Base-by-base conservation (phyloP, 2,329 filamentous ascomycete genomes). In the Sarocladium oryzae region DNA sequence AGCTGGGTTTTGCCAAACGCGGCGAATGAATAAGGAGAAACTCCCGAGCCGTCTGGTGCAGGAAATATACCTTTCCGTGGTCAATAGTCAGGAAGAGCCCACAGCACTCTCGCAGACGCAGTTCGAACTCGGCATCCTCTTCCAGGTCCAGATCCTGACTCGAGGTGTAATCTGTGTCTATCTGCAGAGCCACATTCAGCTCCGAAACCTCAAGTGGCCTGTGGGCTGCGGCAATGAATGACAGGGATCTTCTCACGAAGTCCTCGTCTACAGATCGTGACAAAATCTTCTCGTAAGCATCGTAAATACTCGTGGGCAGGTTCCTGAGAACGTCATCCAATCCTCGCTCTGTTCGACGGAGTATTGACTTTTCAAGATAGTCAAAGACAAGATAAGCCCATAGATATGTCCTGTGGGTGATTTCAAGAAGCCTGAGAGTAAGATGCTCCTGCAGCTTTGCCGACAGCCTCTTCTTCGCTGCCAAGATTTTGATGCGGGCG, bases 31-130 rank as follows among this genome's bases (percentile, higher is more conserved):
- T 18, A 8, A 40, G n/a, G 18, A 66, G 56, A 33, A 64, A 66
- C 33, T 65, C 63, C 53, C 61, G 63, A 9, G 60, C 62, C 6
- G 63, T 64, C 51, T 66, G 60, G 43, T 67, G 62, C 23, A 66
- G 56, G 18, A 63, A 52, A 54, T 55, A 58, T 23, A 64, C 56
- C 5, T 52, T 62, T n/a, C 35, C 35, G 20, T 60, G 51, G 13
- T 18, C 54, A 26, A 63, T 41, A n/a, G 55, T 58, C 0, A 67
- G 56, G 52, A 69, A 68, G 6, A 67, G 63, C 20, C 66, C 61
- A 51, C 65, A 69, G 1, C 55, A 50, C 2, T 61, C 53, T 18
- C 63, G 50, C 11, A 63, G 53, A 7, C 52, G 40, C 9, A 48
- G 9, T 2, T 23, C 24, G 21, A 61, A 55, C 1, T 54, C 54